Evolutionary conservation across 768 basidiomycete species (phyloP).

Genomic region (Mycena amicta): DNA sequence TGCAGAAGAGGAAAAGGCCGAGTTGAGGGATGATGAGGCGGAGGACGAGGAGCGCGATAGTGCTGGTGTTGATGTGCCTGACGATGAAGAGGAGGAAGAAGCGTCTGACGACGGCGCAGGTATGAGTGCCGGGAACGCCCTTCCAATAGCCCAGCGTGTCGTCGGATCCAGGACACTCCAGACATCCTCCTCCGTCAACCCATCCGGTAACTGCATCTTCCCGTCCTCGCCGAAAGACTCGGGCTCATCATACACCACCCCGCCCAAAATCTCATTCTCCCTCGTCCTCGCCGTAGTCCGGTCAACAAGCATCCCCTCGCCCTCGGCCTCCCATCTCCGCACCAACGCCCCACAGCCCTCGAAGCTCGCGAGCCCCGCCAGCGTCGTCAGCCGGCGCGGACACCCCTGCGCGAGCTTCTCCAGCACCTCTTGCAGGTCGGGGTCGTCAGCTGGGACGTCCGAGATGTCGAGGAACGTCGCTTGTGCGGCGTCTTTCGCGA

Average conservation of each 20-base stretch:
- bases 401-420: slow-evolving; percentile 1
- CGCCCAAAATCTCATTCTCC: not conserved
- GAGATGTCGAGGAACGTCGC: slow-evolving; percentile 24
- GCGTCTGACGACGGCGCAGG: not conserved
- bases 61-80: not conserved
- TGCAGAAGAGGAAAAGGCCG: not conserved
- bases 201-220: not conserved
- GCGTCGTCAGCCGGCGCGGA: not conserved
- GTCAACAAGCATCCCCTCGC: slow-evolving; percentile 9
- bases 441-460: slow-evolving; percentile 10
- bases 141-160: not conserved
- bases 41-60: not conserved
- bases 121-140: not conserved
- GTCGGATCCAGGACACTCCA: not conserved
- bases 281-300: not conserved
- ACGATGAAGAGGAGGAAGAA: not conserved
- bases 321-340: slow-evolving; percentile 12
- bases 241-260: not conserved
- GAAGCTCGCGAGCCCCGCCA: slow-evolving; percentile 18
- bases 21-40: not conserved
- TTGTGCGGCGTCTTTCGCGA: slow-evolving; percentile 3
- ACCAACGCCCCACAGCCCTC: slow-evolving; percentile 17
- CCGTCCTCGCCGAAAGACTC: not conserved
- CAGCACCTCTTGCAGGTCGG: slow-evolving; percentile 9
- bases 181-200: not conserved